phyloP scores from a whole-genome alignment of 176 grass and related monocot genomes.

The Melocanna baccifera region DNA sequence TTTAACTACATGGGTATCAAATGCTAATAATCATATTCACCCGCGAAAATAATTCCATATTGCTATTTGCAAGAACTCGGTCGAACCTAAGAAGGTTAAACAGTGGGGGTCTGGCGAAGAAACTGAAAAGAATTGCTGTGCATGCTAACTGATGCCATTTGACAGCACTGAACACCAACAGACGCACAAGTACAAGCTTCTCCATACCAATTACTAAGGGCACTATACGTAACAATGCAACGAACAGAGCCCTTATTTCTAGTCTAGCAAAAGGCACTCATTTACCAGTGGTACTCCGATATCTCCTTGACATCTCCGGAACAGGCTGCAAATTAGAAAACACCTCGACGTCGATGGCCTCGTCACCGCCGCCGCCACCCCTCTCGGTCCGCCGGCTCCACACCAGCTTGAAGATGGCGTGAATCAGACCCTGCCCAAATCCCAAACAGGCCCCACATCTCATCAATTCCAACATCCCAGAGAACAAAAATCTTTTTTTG shows the following conservation, averaged over 20 bases:
- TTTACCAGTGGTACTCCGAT: constrained; percentile 54
- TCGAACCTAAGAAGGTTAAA: background rate
- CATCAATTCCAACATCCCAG: background rate
- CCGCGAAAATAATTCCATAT: no score
- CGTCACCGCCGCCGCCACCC: background rate
- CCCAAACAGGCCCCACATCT: background rate
- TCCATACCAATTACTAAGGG: background rate
- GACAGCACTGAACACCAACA: background rate
- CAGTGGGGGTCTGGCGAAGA: background rate
- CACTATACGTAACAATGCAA: background rate
- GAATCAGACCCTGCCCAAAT: constrained; percentile 63
- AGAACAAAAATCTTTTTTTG: no score
- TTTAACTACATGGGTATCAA: background rate
- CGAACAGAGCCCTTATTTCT: background rate
- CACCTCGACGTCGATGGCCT: constrained; percentile 51
- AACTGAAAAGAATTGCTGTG: background rate
- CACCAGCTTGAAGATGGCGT: constrained; percentile 81
- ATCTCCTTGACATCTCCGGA: constrained; percentile 57
- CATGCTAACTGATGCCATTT: background rate
- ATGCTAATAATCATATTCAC: no score
- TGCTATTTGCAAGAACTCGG: no score
- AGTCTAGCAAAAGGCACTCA: background rate
- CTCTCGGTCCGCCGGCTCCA: constrained; percentile 52
- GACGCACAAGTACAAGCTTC: no score
- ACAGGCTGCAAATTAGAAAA: constrained; percentile 44